phyloP scores from a whole-genome alignment of 1,284 basidiomycete genomes.

The Ceratobasidium papillatum region DNA sequence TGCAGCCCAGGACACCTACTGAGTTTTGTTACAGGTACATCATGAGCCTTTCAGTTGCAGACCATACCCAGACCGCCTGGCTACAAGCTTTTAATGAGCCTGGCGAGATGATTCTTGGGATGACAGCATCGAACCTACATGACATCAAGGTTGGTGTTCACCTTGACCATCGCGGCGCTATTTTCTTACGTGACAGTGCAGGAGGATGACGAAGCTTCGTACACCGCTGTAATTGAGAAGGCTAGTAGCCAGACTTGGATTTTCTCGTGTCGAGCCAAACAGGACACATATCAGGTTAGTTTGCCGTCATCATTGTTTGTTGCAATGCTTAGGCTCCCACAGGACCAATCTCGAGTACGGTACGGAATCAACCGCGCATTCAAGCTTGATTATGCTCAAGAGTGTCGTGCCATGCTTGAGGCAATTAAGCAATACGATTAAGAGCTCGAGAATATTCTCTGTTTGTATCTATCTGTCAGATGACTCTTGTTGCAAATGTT shows the following conservation, averaged over 20 bases:
- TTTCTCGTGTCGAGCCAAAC: conserved; percentile 88
- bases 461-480: conserved; percentile 17
- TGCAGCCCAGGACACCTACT: neutral
- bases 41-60: conserved; percentile 86
- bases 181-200: conserved; percentile 50
- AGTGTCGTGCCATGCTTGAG: conserved; percentile 69
- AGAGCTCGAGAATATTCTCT: neutral
- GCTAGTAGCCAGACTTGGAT: conserved; percentile 79
- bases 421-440: conserved; percentile 49
- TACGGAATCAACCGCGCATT: conserved; percentile 79
- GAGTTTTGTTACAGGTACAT: conserved; percentile 72
- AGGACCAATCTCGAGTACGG: conserved; percentile 82
- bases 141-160: conserved; percentile 66
- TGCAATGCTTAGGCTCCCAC: conserved; percentile 1
- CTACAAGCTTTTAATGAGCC: conserved; percentile 96
- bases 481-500: conserved; percentile 1
- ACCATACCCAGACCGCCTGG: conserved; percentile 91
- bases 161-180: neutral
- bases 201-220: conserved; percentile 72
- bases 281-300: conserved; percentile 84
- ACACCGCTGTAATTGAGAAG: conserved; percentile 68
- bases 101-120: conserved; percentile 79
- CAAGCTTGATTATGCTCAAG: conserved; percentile 76
- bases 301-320: neutral
- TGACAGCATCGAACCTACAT: conserved; percentile 82